Evolutionary conservation across 306 rosid species (phyloP), one percentile per base, ranked within the genome.

Genomic region (Malus asiatica): DNA sequence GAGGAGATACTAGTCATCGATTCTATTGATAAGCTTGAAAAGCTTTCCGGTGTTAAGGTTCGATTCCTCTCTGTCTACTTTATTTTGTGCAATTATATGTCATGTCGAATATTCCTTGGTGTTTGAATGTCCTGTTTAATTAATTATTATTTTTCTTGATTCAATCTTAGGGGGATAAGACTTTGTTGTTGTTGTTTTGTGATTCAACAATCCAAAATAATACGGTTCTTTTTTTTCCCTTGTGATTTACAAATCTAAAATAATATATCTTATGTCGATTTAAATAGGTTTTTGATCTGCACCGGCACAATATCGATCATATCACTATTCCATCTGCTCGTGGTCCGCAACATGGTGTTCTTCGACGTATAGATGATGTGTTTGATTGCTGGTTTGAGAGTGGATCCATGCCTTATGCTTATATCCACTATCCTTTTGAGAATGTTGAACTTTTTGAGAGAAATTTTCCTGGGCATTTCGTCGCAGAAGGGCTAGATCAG

Each of bases 371-470:
- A 68, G 97, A 92, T 74, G 97, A 95, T 85, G 98, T 95, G 68
- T 95, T 95, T 86, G 98, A 95, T 83, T 95, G 98, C 81, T 95
- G 98, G 98, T 95, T 95, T 58, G 97, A 95, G 87, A 95, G 98
- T 84, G 98, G 98, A 79, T 90, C 98, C 72, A 95, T 95, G 98
- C 98, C 98, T 13, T 95, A 95, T 82, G 98, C 98, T 0, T 95
- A 95, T 78, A 88, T 92, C 83, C 98, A 95, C 78, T 95, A 95
- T 90, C 98, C 98, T 68, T 95, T 95, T 63, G 98, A 95, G 79
- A 95, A 92, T 68, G 86, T 72, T n/a, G 97, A 92, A 77, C 92
- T 90, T 57, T 95, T 95, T 82, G 97, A 95, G 88, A 95, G 88
- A 83, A 95, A 92, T 71, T 95, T 95, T 82, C 97, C 97, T 11